Evolutionary conservation across 208 protist species (phyloP).

Genomic region (Trypanosoma boissoni): DNA sequence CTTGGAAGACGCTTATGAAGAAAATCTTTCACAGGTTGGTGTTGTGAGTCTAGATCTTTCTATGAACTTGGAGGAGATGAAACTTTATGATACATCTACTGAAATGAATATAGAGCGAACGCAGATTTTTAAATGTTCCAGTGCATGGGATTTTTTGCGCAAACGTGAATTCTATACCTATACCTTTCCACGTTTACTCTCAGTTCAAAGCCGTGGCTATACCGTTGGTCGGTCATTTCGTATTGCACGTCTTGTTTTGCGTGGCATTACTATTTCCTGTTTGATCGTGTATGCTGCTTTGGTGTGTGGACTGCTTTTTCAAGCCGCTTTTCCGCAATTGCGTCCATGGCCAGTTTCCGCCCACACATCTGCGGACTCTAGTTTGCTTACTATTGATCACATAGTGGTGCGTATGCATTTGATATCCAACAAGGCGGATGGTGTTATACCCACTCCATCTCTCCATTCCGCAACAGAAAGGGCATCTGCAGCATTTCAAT

Average conservation of each 20-base stretch:
- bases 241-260: slow-evolving; percentile 47
- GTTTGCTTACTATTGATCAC: slow-evolving; percentile 66
- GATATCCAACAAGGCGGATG: slow-evolving; percentile 28
- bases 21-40: slow-evolving; percentile 30
- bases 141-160: slow-evolving; percentile 41
- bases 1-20: slow-evolving; percentile 71
- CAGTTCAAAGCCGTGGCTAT: slow-evolving; percentile 60
- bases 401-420: slow-evolving; percentile 78
- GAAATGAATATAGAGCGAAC: slow-evolving; percentile 32
- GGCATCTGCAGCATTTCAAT: slow-evolving; percentile 43
- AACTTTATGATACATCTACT: slow-evolving; percentile 39
- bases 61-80: slow-evolving; percentile 63
- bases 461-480: slow-evolving; percentile 16
- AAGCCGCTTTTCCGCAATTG: slow-evolving; percentile 69
- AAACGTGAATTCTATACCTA: slow-evolving; percentile 61
- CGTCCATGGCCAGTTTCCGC: slow-evolving; percentile 67
- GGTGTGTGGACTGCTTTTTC: slow-evolving; percentile 58
- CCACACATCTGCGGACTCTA: slow-evolving; percentile 31
- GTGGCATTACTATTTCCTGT: slow-evolving; percentile 40
- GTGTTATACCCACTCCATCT: slow-evolving; percentile 4
- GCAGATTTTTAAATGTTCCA: slow-evolving; percentile 42
- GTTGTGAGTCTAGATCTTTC: slow-evolving; percentile 64
- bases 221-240: slow-evolving; percentile 60
- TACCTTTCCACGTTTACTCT: slow-evolving; percentile 57
- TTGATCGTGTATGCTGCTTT: slow-evolving; percentile 49